phyloP scores from a whole-genome alignment of 352 stramenopile species.

The Phytophthora cryptogea region DNA sequence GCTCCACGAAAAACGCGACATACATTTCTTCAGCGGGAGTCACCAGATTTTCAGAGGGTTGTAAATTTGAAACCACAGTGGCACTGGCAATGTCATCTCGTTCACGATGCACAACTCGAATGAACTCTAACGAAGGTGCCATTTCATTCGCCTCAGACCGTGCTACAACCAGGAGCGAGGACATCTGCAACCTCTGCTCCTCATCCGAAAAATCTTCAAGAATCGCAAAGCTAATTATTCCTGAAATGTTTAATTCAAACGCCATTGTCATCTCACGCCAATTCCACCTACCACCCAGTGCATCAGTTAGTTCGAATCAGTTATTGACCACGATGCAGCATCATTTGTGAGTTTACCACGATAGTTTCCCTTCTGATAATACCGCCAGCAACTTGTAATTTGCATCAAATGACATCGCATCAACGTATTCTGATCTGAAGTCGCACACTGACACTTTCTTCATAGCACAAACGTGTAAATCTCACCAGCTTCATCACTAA shows the following conservation, averaged over 20 bases:
- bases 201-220: neutral
- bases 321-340: too few species aligned
- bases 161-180: constrained; percentile 16
- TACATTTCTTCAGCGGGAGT: neutral
- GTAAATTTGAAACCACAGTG: constrained; percentile 8
- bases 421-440: constrained; percentile 11
- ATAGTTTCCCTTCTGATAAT: constrained; percentile 33
- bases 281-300: constrained; percentile 39
- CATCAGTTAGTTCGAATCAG: neutral
- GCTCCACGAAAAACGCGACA: constrained; percentile 9
- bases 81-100: neutral
- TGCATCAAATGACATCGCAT: constrained; percentile 26
- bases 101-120: constrained; percentile 9
- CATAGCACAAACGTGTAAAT: constrained; percentile 3
- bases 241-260: constrained; percentile 15
- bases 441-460: constrained; percentile 28
- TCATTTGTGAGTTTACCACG: too few species aligned
- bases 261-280: constrained; percentile 36
- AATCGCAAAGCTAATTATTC: constrained; percentile 30
- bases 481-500: neutral
- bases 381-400: constrained; percentile 19
- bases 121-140: constrained; percentile 10
- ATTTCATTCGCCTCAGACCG: constrained; percentile 1
- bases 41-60: neutral
- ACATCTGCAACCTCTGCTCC: neutral